A percentile compares a stretch with the other conserved stretches of the same genome.
Conservation (phyloP, 169 alveolate genomes). For the Fabrea salina region DNA sequence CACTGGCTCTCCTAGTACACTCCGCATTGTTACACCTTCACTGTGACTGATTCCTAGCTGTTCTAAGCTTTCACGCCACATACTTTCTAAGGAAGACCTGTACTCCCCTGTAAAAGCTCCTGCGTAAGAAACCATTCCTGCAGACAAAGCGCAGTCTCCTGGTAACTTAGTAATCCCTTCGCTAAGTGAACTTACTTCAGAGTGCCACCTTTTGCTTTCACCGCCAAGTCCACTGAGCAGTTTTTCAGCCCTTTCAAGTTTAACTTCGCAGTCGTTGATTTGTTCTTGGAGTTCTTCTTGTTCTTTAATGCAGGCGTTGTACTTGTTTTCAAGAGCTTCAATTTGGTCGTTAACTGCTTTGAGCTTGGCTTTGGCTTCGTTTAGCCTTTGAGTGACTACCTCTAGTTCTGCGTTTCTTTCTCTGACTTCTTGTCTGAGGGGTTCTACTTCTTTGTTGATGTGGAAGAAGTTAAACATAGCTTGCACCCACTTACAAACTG, state of each 20-base stretch:
- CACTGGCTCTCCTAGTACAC: conserved; percentile 84
- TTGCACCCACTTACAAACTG: conserved; percentile 82
- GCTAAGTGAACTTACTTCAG: conserved; percentile 63
- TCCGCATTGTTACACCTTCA: conserved; percentile 76
- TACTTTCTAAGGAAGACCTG: conserved; percentile 79
- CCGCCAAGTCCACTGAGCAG: conserved; percentile 88
- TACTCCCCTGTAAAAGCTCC: conserved; percentile 93
- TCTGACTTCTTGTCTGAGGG: conserved; percentile 63
- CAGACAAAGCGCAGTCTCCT: conserved; percentile 91
- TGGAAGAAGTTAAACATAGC: conserved; percentile 88
- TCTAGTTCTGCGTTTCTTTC: conserved; percentile 57
- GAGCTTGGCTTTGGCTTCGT: conserved; percentile 76
- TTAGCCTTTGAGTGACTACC: conserved; percentile 70
- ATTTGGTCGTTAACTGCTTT: conserved; percentile 86
- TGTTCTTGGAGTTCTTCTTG: conserved; percentile 80
- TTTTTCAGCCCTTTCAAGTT: conserved; percentile 90
- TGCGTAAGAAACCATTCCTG: conserved; percentile 87
- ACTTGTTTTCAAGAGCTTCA: conserved; percentile 83
- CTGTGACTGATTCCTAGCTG: conserved; percentile 67
- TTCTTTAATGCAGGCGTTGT: conserved; percentile 81
- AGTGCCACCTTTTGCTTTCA: conserved; percentile 88
- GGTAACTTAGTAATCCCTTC: conserved; percentile 58
- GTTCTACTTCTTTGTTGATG: conserved; percentile 65
- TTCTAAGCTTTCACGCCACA: conserved; percentile 77
- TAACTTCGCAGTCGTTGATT: conserved; percentile 83